phyloP scores from a whole-genome alignment of 345 rosid species.

The Trapa incisa region DNA sequence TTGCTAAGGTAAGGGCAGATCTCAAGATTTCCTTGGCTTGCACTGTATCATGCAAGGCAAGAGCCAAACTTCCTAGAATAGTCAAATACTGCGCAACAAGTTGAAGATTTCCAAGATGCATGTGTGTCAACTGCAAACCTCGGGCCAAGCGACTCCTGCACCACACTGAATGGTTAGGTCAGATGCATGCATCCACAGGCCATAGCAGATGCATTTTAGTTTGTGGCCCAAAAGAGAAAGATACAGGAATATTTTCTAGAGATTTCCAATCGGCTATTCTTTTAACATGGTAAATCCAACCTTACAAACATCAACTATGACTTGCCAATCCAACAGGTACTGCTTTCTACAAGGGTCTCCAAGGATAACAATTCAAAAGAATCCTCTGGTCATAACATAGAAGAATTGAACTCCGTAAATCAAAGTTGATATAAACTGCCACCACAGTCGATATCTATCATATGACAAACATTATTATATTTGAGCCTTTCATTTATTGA shows the following conservation, averaged over 20 bases:
- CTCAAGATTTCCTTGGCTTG: conserved; percentile 94
- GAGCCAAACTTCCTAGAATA: conserved; percentile 82
- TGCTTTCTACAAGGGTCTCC: background rate
- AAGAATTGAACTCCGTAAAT: background rate
- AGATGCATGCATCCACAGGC: background rate
- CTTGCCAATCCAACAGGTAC: background rate
- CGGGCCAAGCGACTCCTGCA: conserved; percentile 85
- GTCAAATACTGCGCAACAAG: conserved; percentile 89
- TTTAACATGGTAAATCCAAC: background rate
- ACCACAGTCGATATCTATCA: background rate
- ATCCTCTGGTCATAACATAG: background rate
- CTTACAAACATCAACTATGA: background rate
- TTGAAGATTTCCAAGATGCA: conserved; percentile 90
- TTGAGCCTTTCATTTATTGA: background rate
- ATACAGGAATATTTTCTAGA: background rate
- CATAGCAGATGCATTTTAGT: background rate
- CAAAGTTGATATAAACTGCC: background rate
- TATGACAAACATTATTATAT: background rate
- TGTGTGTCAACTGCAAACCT: conserved; percentile 88
- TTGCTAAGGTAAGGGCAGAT: conserved; percentile 80
- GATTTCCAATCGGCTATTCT: background rate
- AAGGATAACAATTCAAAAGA: background rate
- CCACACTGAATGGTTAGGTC: conserved; percentile 1
- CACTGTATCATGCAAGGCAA: conserved; percentile 75
- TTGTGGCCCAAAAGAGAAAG: background rate